phyloP scores from a whole-genome alignment of 2,329 filamentous ascomycete genomes.

The Drechmeria coniospora region DNA sequence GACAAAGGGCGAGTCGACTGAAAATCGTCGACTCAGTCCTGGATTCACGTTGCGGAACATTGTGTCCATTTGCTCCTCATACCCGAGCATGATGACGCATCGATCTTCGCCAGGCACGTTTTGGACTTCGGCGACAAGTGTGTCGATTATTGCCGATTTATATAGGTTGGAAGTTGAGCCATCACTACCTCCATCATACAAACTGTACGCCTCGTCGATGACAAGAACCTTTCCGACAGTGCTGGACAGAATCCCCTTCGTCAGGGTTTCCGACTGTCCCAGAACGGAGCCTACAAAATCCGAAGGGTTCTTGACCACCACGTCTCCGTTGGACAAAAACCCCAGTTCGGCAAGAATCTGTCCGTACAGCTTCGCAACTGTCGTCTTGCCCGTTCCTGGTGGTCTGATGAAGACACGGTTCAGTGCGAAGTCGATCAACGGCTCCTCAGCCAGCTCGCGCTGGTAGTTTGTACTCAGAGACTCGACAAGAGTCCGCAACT shows the following conservation, averaged over 20 bases:
- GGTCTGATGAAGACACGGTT: constrained; percentile 57
- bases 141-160: constrained; percentile 54
- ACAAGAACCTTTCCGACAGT: constrained; percentile 60
- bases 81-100: constrained; percentile 57
- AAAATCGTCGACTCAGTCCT: constrained; percentile 51
- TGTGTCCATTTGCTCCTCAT: constrained; percentile 50
- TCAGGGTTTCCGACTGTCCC: constrained; percentile 54
- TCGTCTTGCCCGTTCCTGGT: constrained; percentile 65
- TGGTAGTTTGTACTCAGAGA: constrained; percentile 48
- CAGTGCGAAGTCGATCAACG: constrained; percentile 41
- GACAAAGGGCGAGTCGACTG: constrained; percentile 42
- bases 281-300: constrained; percentile 54
- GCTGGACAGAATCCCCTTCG: constrained; percentile 53
- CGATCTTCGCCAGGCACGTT: constrained; percentile 54
- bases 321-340: constrained; percentile 52
- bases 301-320: constrained; percentile 55
- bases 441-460: constrained; percentile 47
- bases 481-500: constrained; percentile 42
- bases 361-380: constrained; percentile 59
- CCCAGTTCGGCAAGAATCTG: constrained; percentile 53
- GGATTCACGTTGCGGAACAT: constrained; percentile 67
- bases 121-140: constrained; percentile 59
- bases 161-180: constrained; percentile 20
- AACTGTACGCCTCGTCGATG: constrained; percentile 66
- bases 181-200: constrained; percentile 26